Evolutionary conservation across 192 early-diverging fungal genomes (phyloP).

Genomic region (Coemansia sp.): DNA sequence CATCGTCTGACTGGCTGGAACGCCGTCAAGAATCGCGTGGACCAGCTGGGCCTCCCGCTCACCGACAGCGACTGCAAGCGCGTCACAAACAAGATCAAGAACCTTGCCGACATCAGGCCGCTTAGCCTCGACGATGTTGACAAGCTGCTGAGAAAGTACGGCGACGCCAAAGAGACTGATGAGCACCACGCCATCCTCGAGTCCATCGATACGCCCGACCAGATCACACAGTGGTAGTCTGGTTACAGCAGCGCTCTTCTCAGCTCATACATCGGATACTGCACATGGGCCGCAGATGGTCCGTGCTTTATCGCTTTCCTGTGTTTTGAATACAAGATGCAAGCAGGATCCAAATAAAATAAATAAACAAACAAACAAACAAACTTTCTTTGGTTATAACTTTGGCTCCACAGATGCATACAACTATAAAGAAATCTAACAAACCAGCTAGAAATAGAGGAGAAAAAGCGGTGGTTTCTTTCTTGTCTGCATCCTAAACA

Average conservation of each 20-base stretch:
- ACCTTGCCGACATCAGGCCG: slow-evolving; percentile 89
- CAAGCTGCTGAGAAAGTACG: slow-evolving; percentile 53
- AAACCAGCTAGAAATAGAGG: too few species aligned
- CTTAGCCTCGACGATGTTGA: slow-evolving; percentile 94
- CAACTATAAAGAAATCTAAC: too few species aligned
- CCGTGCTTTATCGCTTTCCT: too few species aligned
- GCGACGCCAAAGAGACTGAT: slow-evolving; percentile 61
- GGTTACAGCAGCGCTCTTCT: background rate
- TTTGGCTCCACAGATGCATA: too few species aligned
- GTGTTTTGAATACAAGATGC: too few species aligned
- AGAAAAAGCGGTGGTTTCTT: too few species aligned
- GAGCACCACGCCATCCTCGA: slow-evolving; percentile 54
- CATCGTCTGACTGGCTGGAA: slow-evolving; percentile 99
- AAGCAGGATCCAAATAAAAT: too few species aligned
- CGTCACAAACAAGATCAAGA: slow-evolving; percentile 93
- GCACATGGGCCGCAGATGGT: too few species aligned
- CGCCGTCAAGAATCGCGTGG: slow-evolving; percentile 97
- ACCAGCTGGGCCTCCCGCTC: slow-evolving; percentile 82
- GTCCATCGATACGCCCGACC: slow-evolving; percentile 56
- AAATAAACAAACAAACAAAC: too few species aligned
- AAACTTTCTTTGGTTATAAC: too few species aligned
- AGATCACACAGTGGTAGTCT: slow-evolving; percentile 48
- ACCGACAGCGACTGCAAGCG: slow-evolving; percentile 90
- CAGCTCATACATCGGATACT: too few species aligned
- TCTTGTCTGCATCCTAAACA: too few species aligned